Conservation (phyloP, 495 filamentous ascomycete species). For the Penicillium crystallinum region DNA sequence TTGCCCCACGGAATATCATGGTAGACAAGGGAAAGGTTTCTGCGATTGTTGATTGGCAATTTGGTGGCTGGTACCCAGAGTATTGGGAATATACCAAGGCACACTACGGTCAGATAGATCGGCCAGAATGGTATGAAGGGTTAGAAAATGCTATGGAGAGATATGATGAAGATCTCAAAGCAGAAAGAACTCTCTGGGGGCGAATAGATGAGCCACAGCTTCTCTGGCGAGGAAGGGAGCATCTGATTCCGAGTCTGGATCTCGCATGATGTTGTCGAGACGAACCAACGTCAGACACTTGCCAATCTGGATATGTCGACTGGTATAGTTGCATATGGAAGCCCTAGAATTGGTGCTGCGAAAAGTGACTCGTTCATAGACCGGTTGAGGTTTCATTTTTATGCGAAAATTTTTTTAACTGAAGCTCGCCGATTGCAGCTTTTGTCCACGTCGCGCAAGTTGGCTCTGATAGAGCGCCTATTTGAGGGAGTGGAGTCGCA, state of each 20-base stretch:
- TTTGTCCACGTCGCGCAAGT: conserved; percentile 17
- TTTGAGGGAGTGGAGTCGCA: too few species aligned
- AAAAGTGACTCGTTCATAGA: conserved; percentile 7
- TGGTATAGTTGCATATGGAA: too few species aligned
- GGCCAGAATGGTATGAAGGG: conserved; percentile 8
- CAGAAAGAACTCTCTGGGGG: not conserved
- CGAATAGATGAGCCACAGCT: not conserved
- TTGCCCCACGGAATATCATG: conserved; percentile 32
- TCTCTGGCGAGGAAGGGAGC: not conserved
- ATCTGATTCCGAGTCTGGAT: not conserved
- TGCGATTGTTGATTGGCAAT: conserved; percentile 48
- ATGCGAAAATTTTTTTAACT: not conserved
- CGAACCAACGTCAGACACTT: too few species aligned
- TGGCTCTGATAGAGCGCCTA: too few species aligned
- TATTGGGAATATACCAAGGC: conserved; percentile 48
- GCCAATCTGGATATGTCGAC: too few species aligned
- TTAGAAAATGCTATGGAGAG: conserved; percentile 4
- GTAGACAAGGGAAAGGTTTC: conserved; percentile 21
- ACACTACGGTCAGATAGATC: conserved; percentile 4
- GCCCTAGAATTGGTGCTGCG: too few species aligned
- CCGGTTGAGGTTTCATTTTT: conserved; percentile 7
- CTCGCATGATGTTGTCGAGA: not conserved
- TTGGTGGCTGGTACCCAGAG: conserved; percentile 44
- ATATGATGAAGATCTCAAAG: conserved; percentile 1
- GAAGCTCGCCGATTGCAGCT: conserved; percentile 4